A percentile compares a stretch with the other conserved stretches of the same genome.
Evolutionary conservation across 257 asterid genomes (phyloP).

Genomic region (Solanum sitiens): DNA sequence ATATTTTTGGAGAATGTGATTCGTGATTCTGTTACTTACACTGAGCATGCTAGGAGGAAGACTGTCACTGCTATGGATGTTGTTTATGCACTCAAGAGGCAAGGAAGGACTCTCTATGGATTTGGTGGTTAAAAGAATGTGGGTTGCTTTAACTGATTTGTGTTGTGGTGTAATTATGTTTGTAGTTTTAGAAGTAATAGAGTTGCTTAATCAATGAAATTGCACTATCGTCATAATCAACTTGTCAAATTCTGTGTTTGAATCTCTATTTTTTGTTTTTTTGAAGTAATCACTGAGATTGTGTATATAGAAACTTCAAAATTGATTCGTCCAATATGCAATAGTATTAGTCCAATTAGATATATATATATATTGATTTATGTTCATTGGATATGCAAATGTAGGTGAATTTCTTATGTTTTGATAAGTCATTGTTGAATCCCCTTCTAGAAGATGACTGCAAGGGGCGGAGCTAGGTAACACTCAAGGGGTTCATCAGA

Average conservation of each 20-base stretch:
- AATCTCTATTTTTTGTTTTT: neutral
- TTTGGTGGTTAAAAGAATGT: slow-evolving; percentile 15
- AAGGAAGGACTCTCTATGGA: slow-evolving; percentile 21
- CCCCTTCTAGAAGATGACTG: neutral
- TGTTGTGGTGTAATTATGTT: neutral
- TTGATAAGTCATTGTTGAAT: neutral
- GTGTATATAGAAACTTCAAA: neutral
- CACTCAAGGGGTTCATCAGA: neutral
- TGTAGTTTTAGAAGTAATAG: too few species aligned
- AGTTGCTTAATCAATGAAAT: neutral
- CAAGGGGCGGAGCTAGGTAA: neutral
- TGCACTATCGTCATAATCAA: neutral
- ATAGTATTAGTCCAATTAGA: neutral
- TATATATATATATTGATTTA: neutral
- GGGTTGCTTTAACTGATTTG: neutral
- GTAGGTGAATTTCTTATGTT: neutral
- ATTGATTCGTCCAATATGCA: neutral
- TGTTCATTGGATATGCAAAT: neutral
- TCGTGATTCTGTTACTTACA: slow-evolving; percentile 26
- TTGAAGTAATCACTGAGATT: too few species aligned
- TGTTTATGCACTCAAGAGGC: slow-evolving; percentile 22
- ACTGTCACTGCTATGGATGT: slow-evolving; percentile 31
- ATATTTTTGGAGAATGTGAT: slow-evolving; percentile 21
- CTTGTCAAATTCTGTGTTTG: neutral
- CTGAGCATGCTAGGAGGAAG: slow-evolving; percentile 27